phyloP scores from a whole-genome alignment of 2,329 filamentous ascomycete genomes.

The Ophiosphaerella narmari region DNA sequence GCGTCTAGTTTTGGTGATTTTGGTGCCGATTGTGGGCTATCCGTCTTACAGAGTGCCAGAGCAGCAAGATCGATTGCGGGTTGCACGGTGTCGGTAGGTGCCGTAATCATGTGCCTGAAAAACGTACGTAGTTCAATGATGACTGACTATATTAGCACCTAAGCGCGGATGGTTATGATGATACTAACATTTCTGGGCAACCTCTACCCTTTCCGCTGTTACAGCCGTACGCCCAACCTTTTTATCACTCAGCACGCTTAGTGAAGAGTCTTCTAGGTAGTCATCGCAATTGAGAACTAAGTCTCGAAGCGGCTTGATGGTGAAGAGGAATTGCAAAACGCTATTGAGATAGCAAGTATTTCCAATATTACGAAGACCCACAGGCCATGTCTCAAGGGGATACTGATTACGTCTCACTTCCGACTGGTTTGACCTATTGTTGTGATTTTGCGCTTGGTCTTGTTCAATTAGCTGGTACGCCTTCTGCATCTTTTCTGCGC shows the following conservation, averaged over 20 bases:
- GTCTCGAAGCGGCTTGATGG: constrained; percentile 78
- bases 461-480: constrained; percentile 53
- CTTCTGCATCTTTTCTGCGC: constrained; percentile 51
- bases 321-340: constrained; percentile 92
- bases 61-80: constrained; percentile 80
- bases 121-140: constrained; percentile 72
- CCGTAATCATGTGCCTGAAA: constrained; percentile 72
- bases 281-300: constrained; percentile 78
- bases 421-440: constrained; percentile 19
- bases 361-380: constrained; percentile 89
- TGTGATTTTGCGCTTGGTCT: constrained; percentile 33
- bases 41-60: constrained; percentile 70
- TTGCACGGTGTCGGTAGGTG: constrained; percentile 64
- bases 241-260: constrained; percentile 66
- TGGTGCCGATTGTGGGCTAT: constrained; percentile 42
- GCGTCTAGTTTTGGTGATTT: constrained; percentile 52
- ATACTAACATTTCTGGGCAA: constrained; percentile 73
- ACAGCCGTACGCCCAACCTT: constrained; percentile 76
- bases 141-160: constrained; percentile 57
- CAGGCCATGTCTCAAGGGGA: constrained; percentile 65
- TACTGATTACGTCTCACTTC: constrained; percentile 27
- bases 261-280: constrained; percentile 69
- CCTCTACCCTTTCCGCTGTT: constrained; percentile 60
- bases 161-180: neutral
- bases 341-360: constrained; percentile 99